phyloP scores from a whole-genome alignment of 257 asterid species.

The Dorcoceras hygrometricum region DNA sequence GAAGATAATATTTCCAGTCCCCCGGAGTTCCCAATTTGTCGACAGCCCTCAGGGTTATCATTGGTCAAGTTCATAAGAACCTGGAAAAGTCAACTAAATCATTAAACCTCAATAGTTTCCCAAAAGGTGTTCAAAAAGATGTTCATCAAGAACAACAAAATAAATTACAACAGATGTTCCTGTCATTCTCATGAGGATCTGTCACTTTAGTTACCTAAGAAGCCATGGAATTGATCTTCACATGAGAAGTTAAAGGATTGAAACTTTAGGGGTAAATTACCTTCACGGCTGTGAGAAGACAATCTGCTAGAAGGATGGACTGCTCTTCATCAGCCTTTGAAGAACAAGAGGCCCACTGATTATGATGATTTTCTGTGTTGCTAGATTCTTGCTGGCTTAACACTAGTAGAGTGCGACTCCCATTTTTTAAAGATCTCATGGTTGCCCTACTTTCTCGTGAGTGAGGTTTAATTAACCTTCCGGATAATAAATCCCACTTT shows the following conservation, averaged over 20 bases:
- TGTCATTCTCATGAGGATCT: background rate
- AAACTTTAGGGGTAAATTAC: constrained; percentile 34
- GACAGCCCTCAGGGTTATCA: constrained; percentile 72
- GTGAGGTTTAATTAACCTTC: constrained; percentile 31
- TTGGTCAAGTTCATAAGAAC: constrained; percentile 77
- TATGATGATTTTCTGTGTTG: constrained; percentile 30
- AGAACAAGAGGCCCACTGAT: constrained; percentile 52
- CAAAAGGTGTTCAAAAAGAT: constrained; percentile 1
- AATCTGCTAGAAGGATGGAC: constrained; percentile 61
- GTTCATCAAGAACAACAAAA: background rate
- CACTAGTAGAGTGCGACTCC: constrained; percentile 24
- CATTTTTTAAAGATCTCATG: constrained; percentile 27
- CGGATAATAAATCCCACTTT: constrained; percentile 76
- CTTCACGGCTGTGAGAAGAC: constrained; percentile 75
- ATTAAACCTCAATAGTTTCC: constrained; percentile 8
- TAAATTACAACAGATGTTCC: background rate
- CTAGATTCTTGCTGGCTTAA: constrained; percentile 47
- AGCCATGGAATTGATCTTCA: background rate
- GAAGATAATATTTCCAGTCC: constrained; percentile 68
- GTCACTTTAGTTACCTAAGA: background rate
- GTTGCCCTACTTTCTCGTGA: constrained; percentile 34
- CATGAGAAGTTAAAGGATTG: background rate
- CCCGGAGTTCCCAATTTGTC: constrained; percentile 63
- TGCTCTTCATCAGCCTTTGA: constrained; percentile 36
- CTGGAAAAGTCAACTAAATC: constrained; percentile 37